Conservation (phyloP, 768 basidiomycete genomes). For the Mycena belliarum region DNA sequence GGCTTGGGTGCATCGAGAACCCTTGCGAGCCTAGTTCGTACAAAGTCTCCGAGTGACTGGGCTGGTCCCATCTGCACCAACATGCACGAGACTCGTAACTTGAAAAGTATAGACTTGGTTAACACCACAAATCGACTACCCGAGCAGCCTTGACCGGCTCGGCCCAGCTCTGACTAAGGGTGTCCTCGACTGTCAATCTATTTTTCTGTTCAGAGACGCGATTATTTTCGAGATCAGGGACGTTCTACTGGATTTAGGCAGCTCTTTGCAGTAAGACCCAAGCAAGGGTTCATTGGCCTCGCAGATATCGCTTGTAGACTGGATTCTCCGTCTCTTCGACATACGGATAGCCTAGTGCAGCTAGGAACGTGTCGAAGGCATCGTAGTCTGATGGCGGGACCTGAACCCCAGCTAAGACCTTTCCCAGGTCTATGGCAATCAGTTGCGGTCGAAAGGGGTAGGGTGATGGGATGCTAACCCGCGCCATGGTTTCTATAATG, state of each 20-base stretch:
- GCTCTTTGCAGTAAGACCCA: not conserved
- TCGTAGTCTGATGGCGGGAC: slow-evolving; percentile 70
- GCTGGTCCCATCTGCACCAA: too few species aligned
- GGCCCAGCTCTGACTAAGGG: too few species aligned
- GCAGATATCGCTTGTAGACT: slow-evolving; percentile 77
- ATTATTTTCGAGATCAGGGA: slow-evolving; percentile 59
- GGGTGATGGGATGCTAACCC: slow-evolving; percentile 53
- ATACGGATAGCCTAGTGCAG: slow-evolving; percentile 80
- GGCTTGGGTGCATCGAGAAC: too few species aligned
- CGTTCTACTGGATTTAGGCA: slow-evolving; percentile 47
- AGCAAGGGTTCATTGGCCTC: slow-evolving; percentile 26
- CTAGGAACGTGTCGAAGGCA: slow-evolving; percentile 74
- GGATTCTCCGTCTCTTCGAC: slow-evolving; percentile 93
- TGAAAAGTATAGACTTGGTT: too few species aligned
- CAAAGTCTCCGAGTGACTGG: too few species aligned
- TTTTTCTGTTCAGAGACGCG: too few species aligned
- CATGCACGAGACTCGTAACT: too few species aligned
- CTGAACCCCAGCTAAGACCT: slow-evolving; percentile 91
- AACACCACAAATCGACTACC: too few species aligned
- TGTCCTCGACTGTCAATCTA: too few species aligned
- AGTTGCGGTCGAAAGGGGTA: not conserved
- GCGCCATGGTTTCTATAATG: slow-evolving; percentile 98
- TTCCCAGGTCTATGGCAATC: slow-evolving; percentile 72
- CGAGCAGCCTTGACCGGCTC: too few species aligned
- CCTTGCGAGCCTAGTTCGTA: too few species aligned